These are phyloP conservation scores for Thalassiosira hispida DNA, from an alignment of 352 stramenopile genomes.

Conservation along the genomic window DNA sequence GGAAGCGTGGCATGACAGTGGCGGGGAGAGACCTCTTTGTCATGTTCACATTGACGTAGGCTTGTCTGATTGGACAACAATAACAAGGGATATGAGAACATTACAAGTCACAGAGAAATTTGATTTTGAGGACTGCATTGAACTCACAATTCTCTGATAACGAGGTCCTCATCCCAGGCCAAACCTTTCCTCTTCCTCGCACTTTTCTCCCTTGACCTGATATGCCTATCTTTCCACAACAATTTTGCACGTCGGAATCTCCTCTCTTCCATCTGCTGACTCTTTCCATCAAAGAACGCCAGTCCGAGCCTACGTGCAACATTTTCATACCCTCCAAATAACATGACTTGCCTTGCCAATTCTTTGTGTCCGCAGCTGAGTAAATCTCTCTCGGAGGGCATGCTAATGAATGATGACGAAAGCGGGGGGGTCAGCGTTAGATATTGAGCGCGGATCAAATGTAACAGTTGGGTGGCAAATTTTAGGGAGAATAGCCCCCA, in stretches of 20 bases:
- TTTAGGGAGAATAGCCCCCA: conserved; percentile 68
- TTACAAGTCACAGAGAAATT: not conserved
- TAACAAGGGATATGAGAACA: conserved; percentile 8
- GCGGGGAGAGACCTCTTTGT: conserved; percentile 29
- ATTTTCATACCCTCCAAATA: conserved; percentile 78
- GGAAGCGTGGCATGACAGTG: conserved; percentile 33
- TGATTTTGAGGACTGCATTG: not conserved
- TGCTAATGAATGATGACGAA: conserved; percentile 43
- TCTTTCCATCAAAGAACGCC: conserved; percentile 53
- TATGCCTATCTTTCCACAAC: conserved; percentile 36
- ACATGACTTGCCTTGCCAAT: conserved; percentile 49
- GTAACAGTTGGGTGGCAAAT: conserved; percentile 66
- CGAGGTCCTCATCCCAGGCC: conserved; percentile 35
- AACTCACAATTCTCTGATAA: conserved; percentile 42
- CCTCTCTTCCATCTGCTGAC: conserved; percentile 24
- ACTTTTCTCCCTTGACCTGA: not conserved
- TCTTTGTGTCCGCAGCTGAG: conserved; percentile 32
- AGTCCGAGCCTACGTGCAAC: conserved; percentile 70
- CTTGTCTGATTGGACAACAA: conserved; percentile 4
- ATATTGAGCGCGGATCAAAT: conserved; percentile 62
- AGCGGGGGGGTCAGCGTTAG: conserved; percentile 58
- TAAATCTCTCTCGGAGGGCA: conserved; percentile 57
- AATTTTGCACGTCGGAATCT: conserved; percentile 27
- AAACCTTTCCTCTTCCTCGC: conserved; percentile 25
- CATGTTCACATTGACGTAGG: conserved; percentile 35